Percentiles rank a stretch among this genome's conserved stretches.
These are phyloP conservation scores for Ceratocystis albifundus DNA, from an alignment of 2,329 filamentous ascomycete species.

Conservation along the genomic window DNA sequence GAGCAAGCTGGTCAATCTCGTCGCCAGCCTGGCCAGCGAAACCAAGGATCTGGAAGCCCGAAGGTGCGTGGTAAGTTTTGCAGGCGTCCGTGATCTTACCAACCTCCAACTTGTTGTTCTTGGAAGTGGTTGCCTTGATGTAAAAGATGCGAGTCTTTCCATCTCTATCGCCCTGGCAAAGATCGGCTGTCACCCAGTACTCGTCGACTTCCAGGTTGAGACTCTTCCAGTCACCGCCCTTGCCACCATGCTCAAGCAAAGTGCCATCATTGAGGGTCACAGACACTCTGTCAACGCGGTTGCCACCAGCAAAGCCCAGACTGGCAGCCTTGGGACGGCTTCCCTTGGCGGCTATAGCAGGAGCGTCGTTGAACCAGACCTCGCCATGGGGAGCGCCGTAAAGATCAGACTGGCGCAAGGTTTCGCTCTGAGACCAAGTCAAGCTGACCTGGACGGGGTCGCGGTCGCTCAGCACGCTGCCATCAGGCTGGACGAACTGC, in stretches of 20 bases:
- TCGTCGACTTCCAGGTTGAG: conserved; percentile 39
- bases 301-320: conserved; percentile 38
- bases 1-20: conserved; percentile 44
- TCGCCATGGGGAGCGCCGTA: conserved; percentile 39
- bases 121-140: conserved; percentile 41
- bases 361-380: conserved; percentile 45
- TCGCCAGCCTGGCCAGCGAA: conserved; percentile 42
- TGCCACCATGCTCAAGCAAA: conserved; percentile 42
- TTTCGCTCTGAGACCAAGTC: conserved; percentile 33
- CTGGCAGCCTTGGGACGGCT: conserved; percentile 30
- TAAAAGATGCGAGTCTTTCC: conserved; percentile 44
- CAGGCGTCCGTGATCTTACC: conserved; percentile 40
- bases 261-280: conserved; percentile 40
- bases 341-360: conserved; percentile 30
- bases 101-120: conserved; percentile 35
- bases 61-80: conserved; percentile 35
- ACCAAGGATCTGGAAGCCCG: conserved; percentile 43
- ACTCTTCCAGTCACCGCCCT: conserved; percentile 35
- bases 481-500: conserved; percentile 47
- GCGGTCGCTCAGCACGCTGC: conserved; percentile 50
- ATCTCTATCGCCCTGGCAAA: conserved; percentile 41
- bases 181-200: conserved; percentile 37
- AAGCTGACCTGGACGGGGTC: conserved; percentile 50
- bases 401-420: conserved; percentile 36
- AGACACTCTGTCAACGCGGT: conserved; percentile 41